These are phyloP conservation scores for Inonotus hispidus DNA, from an alignment of 1,284 basidiomycete species.

Conservation along the genomic window DNA sequence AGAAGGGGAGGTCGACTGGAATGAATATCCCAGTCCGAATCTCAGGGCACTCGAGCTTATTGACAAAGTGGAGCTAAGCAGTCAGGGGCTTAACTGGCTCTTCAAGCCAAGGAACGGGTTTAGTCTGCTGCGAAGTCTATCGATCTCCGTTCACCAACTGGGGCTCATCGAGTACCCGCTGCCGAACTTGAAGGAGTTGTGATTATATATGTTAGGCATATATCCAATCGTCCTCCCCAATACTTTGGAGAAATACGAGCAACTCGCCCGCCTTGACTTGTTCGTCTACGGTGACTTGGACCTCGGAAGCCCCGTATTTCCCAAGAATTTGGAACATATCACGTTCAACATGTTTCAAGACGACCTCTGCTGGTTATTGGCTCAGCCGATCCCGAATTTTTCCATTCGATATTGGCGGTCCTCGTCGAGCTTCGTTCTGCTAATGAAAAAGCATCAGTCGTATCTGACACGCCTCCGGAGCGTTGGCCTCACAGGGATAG, in stretches of 20 bases:
- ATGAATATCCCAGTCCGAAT: not conserved
- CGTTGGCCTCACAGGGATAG: too few species aligned
- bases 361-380: not conserved
- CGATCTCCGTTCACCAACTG: not conserved
- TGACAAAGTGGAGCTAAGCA: not conserved
- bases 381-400: not conserved
- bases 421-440: too few species aligned
- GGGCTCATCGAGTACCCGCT: not conserved
- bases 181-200: not conserved
- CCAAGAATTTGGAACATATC: not conserved
- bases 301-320: not conserved
- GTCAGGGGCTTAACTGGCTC: not conserved
- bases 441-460: too few species aligned
- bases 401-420: not conserved
- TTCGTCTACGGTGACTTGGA: not conserved
- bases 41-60: not conserved
- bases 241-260: not conserved
- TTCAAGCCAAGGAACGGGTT: not conserved
- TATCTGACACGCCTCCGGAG: too few species aligned
- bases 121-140: not conserved
- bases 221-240: not conserved
- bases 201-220: not conserved
- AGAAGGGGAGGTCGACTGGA: not conserved
- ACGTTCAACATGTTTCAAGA: not conserved
- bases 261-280: not conserved